Base-by-base conservation (phyloP, 495 filamentous ascomycete genomes). In the Hypoxylon fuscum region DNA sequence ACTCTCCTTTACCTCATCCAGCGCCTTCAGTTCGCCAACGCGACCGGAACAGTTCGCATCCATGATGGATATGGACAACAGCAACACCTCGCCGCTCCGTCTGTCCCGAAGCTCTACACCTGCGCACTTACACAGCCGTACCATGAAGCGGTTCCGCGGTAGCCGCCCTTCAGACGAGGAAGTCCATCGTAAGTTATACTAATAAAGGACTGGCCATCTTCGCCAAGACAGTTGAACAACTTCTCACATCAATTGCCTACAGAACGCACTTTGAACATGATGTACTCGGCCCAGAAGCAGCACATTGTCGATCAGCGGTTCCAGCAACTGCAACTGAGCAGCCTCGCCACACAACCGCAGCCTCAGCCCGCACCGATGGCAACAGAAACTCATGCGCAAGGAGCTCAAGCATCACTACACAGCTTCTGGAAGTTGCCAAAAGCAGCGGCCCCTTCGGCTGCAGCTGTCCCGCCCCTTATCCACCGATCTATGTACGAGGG, bases 71-170 rank as follows among this genome's bases (percentile, higher is more conserved):
- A 37, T 61, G 4, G 56, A 61, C 25, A 59, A 38, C 31, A 37
- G n/a, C 31, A 46, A 54, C 57, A 51, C 42, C 7, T 66, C 63
- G 0, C 57, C 57, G 0, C 32, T 61, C 12, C 63, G 56, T 10
- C 34, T 32, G 9, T 52, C 50, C n/a, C 43, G 56, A 14, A 31
- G 43, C 12, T 47, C 59, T 0, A 60, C 59, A 1, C 59, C 59
- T 1, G 31, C 68, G 1, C 73, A 77, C 29, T 62, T 80, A 0
- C 71, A 56, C 27, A 76, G 78, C 59, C 77, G 80, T 12, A 82
- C 80, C 17, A 67, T 78, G 69, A 82, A 82, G 70, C 78, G 80
- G 23, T 75, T 77, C 44, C 80, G 80, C 35, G 71, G 81, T 70
- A 80, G 73, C 60, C 69, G 80, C 9, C 80, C 80, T n/a, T 75